phyloP scores from a whole-genome alignment of 192 early-diverging fungal species.

The Backusella psychrophila region DNA sequence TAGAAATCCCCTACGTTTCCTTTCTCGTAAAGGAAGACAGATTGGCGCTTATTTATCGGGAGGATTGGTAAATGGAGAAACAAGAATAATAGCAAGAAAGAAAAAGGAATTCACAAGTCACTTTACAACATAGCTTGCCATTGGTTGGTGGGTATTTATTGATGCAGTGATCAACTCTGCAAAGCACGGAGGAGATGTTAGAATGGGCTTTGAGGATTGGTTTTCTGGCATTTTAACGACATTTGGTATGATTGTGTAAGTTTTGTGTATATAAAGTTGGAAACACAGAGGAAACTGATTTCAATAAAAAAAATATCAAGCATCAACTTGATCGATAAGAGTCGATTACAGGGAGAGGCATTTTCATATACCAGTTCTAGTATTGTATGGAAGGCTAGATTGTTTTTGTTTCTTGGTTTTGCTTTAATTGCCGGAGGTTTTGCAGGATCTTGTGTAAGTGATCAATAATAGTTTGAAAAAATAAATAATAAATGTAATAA shows the following conservation, averaged over 20 bases:
- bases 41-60: constrained; percentile 23
- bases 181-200: constrained; percentile 15
- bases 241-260: constrained; percentile 60
- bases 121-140: constrained; percentile 41
- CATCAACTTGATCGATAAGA: constrained; percentile 54
- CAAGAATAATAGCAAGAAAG: neutral
- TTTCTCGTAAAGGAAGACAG: constrained; percentile 20
- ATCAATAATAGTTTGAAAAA: constrained; percentile 8
- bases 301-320: constrained; percentile 22
- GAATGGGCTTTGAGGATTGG: constrained; percentile 59
- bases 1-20: constrained; percentile 18
- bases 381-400: constrained; percentile 44
- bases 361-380: constrained; percentile 41
- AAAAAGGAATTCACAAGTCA: neutral
- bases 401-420: constrained; percentile 59
- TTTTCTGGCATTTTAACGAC: constrained; percentile 55
- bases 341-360: constrained; percentile 41
- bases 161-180: constrained; percentile 48
- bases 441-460: constrained; percentile 57
- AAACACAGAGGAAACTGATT: neutral
- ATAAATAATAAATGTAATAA: no score
- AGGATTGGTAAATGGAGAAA: constrained; percentile 14
- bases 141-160: constrained; percentile 66
- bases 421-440: constrained; percentile 59
- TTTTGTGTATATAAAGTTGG: neutral